These are phyloP conservation scores for Eruca vesicaria DNA, from an alignment of 441 rosid genomes.

Conservation along the genomic window DNA sequence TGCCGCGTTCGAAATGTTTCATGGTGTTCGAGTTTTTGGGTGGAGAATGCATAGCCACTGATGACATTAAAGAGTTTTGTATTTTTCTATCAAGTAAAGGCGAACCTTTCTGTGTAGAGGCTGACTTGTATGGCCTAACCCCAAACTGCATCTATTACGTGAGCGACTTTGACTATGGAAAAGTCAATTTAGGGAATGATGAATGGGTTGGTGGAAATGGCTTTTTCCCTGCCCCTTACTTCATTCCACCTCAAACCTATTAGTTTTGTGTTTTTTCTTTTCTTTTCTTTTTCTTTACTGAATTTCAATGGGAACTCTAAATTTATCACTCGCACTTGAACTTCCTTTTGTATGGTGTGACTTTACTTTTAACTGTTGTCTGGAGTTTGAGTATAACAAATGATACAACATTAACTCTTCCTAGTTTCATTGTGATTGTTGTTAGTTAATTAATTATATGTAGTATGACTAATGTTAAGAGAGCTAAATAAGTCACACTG, in stretches of 20 bases:
- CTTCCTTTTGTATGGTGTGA: background rate
- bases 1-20: background rate
- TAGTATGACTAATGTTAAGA: background rate
- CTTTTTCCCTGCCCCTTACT: background rate
- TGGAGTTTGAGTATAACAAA: background rate
- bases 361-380: background rate
- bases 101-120: background rate
- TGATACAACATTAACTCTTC: background rate
- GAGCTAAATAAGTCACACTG: background rate
- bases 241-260: background rate
- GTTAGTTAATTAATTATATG: background rate
- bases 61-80: background rate
- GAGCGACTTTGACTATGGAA: background rate
- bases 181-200: background rate
- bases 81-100: background rate
- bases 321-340: background rate
- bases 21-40: background rate
- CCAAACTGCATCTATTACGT: background rate
- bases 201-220: background rate
- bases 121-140: background rate
- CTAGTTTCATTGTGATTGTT: background rate
- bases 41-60: background rate
- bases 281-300: background rate
- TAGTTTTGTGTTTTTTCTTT: background rate
- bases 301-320: background rate